A percentile compares a stretch with the other conserved stretches of the same genome.
Evolutionary conservation across 441 rosid species (phyloP).

Genomic region (Arabidopsis lyrata): DNA sequence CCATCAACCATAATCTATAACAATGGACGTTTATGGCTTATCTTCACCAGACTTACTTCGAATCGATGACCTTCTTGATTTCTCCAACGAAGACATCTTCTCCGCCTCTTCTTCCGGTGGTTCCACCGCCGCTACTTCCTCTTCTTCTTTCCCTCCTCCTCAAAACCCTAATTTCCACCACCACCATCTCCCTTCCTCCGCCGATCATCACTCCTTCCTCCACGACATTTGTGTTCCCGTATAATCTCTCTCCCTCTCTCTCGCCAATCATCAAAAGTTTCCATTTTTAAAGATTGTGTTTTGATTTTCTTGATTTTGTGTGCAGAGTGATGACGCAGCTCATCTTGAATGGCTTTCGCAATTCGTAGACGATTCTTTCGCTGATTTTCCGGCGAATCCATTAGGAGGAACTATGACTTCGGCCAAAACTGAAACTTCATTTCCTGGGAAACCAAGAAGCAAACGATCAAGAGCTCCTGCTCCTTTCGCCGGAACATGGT

Average conservation of each 20-base stretch:
- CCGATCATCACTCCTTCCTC: slow-evolving; percentile 56
- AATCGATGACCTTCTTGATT: slow-evolving; percentile 63
- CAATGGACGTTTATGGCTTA: slow-evolving; percentile 65
- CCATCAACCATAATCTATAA: background rate
- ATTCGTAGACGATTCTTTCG: slow-evolving; percentile 64
- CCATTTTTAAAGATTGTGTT: background rate
- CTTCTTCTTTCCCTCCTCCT: slow-evolving; percentile 42
- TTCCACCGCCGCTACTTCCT: slow-evolving; percentile 42
- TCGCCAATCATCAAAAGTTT: background rate
- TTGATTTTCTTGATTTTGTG: background rate
- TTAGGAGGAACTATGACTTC: slow-evolving; percentile 44
- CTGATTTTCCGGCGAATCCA: slow-evolving; percentile 55
- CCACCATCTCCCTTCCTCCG: slow-evolving; percentile 35
- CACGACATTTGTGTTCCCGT: slow-evolving; percentile 67
- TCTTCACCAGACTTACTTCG: slow-evolving; percentile 54
- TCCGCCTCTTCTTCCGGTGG: slow-evolving; percentile 46
- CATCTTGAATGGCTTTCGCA: slow-evolving; percentile 69
- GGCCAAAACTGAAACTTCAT: slow-evolving; percentile 43
- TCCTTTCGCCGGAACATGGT: slow-evolving; percentile 45
- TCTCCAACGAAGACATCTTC: slow-evolving; percentile 61
- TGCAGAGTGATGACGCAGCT: slow-evolving; percentile 65
- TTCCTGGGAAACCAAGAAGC: slow-evolving; percentile 56
- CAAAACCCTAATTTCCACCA: slow-evolving; percentile 38
- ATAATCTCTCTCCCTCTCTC: background rate
- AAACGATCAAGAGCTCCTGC: slow-evolving; percentile 55